Conservation (phyloP, 164 flowering plant species). For the Magnolia sinica region DNA sequence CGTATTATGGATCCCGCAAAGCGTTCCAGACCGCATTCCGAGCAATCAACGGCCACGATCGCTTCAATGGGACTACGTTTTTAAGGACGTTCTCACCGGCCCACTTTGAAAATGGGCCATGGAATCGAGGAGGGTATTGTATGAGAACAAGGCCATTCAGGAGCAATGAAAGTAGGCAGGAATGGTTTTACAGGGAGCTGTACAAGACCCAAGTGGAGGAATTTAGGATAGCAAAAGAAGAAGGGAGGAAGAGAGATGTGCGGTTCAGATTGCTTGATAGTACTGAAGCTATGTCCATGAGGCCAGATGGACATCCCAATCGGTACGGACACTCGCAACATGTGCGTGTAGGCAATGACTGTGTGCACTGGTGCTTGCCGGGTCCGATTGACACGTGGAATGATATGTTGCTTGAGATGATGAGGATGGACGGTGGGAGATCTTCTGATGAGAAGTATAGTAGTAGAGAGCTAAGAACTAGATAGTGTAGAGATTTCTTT, state of each 20-base stretch:
- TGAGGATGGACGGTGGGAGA: slow-evolving; percentile 20
- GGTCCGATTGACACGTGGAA: slow-evolving; percentile 43
- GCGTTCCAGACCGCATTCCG: slow-evolving; percentile 55
- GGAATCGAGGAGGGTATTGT: slow-evolving; percentile 74
- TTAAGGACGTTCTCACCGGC: slow-evolving; percentile 62
- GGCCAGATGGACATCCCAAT: slow-evolving; percentile 48
- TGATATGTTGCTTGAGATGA: slow-evolving; percentile 37
- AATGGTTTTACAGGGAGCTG: slow-evolving; percentile 20
- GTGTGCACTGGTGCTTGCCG: slow-evolving; percentile 49
- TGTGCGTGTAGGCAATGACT: slow-evolving; percentile 30
- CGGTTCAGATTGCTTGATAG: slow-evolving; percentile 31
- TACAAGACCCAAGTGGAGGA: slow-evolving; percentile 38
- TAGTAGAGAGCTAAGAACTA: background rate
- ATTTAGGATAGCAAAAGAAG: slow-evolving; percentile 25
- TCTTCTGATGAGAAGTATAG: background rate
- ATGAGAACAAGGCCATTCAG: slow-evolving; percentile 44
- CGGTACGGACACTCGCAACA: slow-evolving; percentile 29
- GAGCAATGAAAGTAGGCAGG: slow-evolving; percentile 27
- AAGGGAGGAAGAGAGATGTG: slow-evolving; percentile 25
- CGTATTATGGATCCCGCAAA: slow-evolving; percentile 44
- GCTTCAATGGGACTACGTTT: slow-evolving; percentile 39
- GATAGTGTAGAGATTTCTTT: too few species aligned
- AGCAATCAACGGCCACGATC: slow-evolving; percentile 37
- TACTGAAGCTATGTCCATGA: slow-evolving; percentile 28
- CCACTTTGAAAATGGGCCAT: slow-evolving; percentile 57